phyloP scores from a whole-genome alignment of 2,329 filamentous ascomycete genomes.

The Balansia obtecta region DNA sequence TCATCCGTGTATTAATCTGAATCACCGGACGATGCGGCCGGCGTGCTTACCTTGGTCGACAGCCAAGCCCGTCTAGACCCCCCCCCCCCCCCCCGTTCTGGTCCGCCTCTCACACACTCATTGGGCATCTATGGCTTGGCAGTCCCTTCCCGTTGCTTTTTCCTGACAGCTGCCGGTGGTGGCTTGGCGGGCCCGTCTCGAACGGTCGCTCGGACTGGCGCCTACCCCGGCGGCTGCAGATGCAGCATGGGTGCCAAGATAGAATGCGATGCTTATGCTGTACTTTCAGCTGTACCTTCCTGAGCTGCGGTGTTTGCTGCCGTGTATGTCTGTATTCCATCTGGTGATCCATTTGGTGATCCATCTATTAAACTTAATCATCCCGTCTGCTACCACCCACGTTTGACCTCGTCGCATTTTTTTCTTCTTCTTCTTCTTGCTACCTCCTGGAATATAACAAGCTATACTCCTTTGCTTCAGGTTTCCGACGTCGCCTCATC shows the following conservation, averaged over 20 bases:
- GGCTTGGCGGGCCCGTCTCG: background rate
- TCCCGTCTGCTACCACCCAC: background rate
- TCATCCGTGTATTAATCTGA: background rate
- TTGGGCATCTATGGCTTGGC: background rate
- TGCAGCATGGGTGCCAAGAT: conserved; percentile 1
- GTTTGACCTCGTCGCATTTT: background rate
- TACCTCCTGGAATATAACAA: background rate
- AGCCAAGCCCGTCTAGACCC: background rate
- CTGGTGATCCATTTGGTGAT: background rate
- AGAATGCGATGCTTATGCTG: background rate
- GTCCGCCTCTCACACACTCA: background rate
- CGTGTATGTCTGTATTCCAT: too few species aligned
- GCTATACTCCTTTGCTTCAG: conserved; percentile 1
- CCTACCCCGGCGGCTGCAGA: conserved; percentile 4
- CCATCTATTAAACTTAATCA: background rate
- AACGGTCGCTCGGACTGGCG: background rate
- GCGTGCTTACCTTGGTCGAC: background rate
- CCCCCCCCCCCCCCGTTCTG: background rate
- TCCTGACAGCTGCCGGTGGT: background rate
- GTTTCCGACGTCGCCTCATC: conserved; percentile 5
- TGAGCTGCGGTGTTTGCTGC: background rate
- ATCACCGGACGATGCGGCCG: background rate
- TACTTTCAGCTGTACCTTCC: background rate
- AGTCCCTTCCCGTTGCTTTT: background rate
- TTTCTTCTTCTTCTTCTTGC: background rate